These are phyloP conservation scores for Escovopsis sp. DNA, from an alignment of 2,329 filamentous ascomycete genomes.

Conservation along the genomic window DNA sequence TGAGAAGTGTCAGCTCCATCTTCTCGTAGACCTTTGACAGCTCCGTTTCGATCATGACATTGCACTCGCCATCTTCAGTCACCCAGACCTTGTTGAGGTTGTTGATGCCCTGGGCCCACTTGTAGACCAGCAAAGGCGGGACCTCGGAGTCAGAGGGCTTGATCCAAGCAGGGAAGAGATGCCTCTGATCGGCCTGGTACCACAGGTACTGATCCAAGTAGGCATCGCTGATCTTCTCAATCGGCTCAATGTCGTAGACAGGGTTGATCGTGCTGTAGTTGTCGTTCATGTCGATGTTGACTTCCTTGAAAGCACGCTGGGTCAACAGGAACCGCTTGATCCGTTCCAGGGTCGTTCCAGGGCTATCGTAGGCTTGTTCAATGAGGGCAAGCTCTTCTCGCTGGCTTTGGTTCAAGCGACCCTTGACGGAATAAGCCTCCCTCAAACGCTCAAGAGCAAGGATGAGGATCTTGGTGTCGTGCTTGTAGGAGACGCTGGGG, in stretches of 20 bases:
- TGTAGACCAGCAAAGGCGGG: conserved; percentile 85
- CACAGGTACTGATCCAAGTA: conserved; percentile 97
- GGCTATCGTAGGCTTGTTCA: conserved; percentile 95
- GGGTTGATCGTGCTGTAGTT: conserved; percentile 99
- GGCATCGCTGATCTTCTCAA: conserved; percentile 98
- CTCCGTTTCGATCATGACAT: conserved; percentile 96
- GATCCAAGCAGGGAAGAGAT: conserved; percentile 96
- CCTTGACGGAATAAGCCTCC: conserved; percentile 96
- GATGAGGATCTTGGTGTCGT: conserved; percentile 97
- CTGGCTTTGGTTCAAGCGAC: conserved; percentile 90
- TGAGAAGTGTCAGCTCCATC: conserved; percentile 90
- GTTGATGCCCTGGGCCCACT: conserved; percentile 99
- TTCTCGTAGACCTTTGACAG: conserved; percentile 99
- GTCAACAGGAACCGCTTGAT: conserved; percentile 97
- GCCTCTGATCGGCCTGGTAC: conserved; percentile 96
- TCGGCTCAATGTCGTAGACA: conserved; percentile 96
- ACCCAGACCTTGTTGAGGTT: conserved; percentile 95
- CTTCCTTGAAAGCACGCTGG: conserved; percentile 96
- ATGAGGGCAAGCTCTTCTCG: conserved; percentile 93
- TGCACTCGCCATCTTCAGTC: conserved; percentile 84
- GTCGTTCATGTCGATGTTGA: conserved; percentile 99
- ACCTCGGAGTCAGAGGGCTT: conserved; percentile 98
- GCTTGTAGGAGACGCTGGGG: conserved; percentile 97
- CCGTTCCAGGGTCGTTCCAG: conserved; percentile 83
- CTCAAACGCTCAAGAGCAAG: conserved; percentile 82